phyloP scores from a whole-genome alignment of 768 basidiomycete species.

The Lentinula edodes region DNA sequence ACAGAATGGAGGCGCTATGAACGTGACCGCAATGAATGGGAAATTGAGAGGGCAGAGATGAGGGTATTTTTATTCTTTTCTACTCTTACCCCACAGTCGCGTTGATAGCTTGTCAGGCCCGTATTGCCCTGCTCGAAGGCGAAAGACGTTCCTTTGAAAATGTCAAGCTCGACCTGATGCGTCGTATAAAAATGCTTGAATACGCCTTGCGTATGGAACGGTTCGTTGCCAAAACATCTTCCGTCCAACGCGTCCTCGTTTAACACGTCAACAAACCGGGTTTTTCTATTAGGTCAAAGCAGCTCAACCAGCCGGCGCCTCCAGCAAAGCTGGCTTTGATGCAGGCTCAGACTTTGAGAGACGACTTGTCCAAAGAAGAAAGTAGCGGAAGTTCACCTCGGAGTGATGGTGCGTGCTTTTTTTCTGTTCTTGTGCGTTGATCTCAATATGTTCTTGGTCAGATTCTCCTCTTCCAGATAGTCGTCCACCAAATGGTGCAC shows the following conservation, averaged over 20 bases:
- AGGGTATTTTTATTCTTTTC: constrained; percentile 54
- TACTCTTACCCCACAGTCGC: constrained; percentile 12
- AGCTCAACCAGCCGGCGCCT: constrained; percentile 58
- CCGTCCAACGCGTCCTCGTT: constrained; percentile 10
- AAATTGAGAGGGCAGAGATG: constrained; percentile 99
- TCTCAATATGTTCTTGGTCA: constrained; percentile 21
- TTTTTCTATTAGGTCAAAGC: constrained; percentile 60
- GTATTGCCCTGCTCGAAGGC: constrained; percentile 95
- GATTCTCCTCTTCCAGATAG: constrained; percentile 72
- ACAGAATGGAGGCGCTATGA: constrained; percentile 98
- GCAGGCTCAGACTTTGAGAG: constrained; percentile 58
- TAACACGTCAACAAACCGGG: constrained; percentile 27
- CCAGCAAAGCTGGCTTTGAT: constrained; percentile 62
- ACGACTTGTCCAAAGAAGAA: constrained; percentile 69
- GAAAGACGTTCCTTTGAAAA: constrained; percentile 97
- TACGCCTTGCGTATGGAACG: constrained; percentile 95
- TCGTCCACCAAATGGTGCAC: constrained; percentile 58
- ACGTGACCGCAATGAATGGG: constrained; percentile 99
- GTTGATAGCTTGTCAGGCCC: constrained; percentile 55
- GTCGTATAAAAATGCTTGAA: constrained; percentile 98
- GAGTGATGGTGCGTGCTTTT: constrained; percentile 60
- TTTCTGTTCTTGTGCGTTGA: neutral
- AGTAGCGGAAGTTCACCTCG: constrained; percentile 81
- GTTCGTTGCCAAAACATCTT: constrained; percentile 40
- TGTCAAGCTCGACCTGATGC: constrained; percentile 90